These are phyloP conservation scores for Hypoxylon sp. DNA, from an alignment of 2,329 filamentous ascomycete genomes.

Conservation along the genomic window DNA sequence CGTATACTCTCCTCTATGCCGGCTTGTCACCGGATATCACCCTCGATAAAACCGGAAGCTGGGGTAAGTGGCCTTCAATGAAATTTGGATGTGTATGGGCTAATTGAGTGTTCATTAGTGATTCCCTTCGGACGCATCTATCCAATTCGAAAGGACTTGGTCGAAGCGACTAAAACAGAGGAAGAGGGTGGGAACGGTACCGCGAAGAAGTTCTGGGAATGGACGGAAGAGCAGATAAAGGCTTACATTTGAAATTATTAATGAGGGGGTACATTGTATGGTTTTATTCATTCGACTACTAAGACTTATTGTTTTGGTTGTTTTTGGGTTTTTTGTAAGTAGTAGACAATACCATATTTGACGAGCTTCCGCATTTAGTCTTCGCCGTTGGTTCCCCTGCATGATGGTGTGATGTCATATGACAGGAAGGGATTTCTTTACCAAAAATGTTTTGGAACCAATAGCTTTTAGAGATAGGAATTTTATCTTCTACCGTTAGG, in stretches of 20 bases:
- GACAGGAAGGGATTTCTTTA: background rate
- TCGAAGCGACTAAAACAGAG: conserved; percentile 49
- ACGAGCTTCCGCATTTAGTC: background rate
- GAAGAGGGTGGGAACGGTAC: conserved; percentile 58
- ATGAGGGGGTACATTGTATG: background rate
- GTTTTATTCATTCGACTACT: background rate
- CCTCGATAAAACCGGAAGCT: conserved; percentile 51
- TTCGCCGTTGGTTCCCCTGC: background rate
- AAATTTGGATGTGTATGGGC: background rate
- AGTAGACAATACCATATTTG: background rate
- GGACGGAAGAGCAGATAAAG: conserved; percentile 60
- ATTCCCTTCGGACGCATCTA: conserved; percentile 63
- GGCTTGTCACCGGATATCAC: conserved; percentile 58
- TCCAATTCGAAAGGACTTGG: conserved; percentile 54
- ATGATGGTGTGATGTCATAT: conserved; percentile 12
- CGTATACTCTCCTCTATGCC: conserved; percentile 60
- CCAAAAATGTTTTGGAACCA: background rate
- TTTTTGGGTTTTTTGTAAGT: background rate
- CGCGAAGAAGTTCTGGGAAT: conserved; percentile 61
- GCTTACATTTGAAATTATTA: conserved; percentile 40
- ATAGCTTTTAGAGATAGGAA: conserved; percentile 9
- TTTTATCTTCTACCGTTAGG: conserved; percentile 36
- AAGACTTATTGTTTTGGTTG: background rate
- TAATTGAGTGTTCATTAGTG: conserved; percentile 49
- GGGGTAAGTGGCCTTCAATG: conserved; percentile 44